Evolutionary conservation across 192 early-diverging fungal genomes (phyloP).

Genomic region (Entomortierella chlamydospora): DNA sequence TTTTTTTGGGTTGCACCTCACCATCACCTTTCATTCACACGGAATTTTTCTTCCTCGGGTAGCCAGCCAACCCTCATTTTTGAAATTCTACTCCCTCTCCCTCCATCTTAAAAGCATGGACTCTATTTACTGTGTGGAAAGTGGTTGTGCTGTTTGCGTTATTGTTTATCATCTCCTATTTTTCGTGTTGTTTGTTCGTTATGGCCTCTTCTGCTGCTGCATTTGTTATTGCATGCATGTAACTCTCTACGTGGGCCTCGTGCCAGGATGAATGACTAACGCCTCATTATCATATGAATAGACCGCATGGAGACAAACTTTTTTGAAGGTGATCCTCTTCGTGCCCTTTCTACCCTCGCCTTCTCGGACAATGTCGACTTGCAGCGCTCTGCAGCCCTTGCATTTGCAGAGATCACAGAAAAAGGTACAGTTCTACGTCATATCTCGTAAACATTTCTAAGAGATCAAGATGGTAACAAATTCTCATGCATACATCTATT

Average conservation of each 20-base stretch:
- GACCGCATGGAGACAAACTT: slow-evolving; percentile 85
- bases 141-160: no score
- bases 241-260: background rate
- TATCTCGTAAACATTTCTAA: background rate
- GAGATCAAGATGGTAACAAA: background rate
- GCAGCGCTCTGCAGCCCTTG: slow-evolving; percentile 87
- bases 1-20: no score
- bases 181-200: background rate
- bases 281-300: slow-evolving; percentile 41
- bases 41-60: no score
- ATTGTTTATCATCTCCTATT: background rate
- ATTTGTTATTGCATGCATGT: background rate
- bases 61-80: no score
- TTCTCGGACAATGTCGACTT: slow-evolving; percentile 88
- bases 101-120: no score
- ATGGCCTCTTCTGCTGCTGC: no score
- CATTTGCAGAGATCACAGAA: slow-evolving; percentile 92
- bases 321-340: slow-evolving; percentile 83
- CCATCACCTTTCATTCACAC: no score
- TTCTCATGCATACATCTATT: slow-evolving; percentile 1
- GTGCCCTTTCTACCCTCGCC: slow-evolving; percentile 83
- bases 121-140: no score
- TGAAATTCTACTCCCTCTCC: no score
- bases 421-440: slow-evolving; percentile 60
- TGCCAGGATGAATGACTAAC: slow-evolving; percentile 1